Base-by-base conservation (phyloP, 163 green algal genomes). In the Volvox carteri region DNA sequence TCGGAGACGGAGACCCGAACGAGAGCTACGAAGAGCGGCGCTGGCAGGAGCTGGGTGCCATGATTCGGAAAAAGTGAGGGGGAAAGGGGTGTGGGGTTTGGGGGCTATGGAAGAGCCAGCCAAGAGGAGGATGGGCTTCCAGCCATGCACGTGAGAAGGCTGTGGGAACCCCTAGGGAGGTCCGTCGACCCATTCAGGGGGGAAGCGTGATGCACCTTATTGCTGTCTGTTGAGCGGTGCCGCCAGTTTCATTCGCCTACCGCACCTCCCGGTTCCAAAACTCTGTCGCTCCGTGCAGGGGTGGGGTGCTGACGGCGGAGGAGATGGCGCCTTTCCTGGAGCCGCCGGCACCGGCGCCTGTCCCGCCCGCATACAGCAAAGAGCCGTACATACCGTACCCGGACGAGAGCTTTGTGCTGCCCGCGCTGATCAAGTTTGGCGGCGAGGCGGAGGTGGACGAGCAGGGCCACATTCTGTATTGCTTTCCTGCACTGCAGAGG, bases 1-100 rank as follows among this genome's bases (percentile, higher is more conserved):
- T 99, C 94, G 98, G 98, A 0, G 98, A 99, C 92, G 97, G 97
- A 1, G 94, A 99, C 91, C 97, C 97, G 21, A 99, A 99, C 88
- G 58, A 89, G 6, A 92, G 81, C 44, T 97, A 95, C 23, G 96
- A 99, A 39, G 92, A 95, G 73, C 67, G 87, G 56, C 94, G 96
- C 5, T 99, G 97, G 97, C 86, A 93, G 46, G 50, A 86, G 41
- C 85, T 93, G 67, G 93, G 88, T 3, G 74, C 60, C 11, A 42
- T 90, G 18, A 93, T 91, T 18, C 74, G 84, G 2, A 44, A 35
- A 18, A 91, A 70, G 74, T 92, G 70, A 58, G 78, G 23, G 50
- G 46, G 80, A 56, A 88, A 74, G 60, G 33, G 11, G 30, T 46
- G 75, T n/a, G 65, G 37, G 73, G 73, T 23, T 11, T 1, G 73